Conservation (phyloP, 2,329 filamentous ascomycete genomes). For the Tolypocladium ophioglossoides region DNA sequence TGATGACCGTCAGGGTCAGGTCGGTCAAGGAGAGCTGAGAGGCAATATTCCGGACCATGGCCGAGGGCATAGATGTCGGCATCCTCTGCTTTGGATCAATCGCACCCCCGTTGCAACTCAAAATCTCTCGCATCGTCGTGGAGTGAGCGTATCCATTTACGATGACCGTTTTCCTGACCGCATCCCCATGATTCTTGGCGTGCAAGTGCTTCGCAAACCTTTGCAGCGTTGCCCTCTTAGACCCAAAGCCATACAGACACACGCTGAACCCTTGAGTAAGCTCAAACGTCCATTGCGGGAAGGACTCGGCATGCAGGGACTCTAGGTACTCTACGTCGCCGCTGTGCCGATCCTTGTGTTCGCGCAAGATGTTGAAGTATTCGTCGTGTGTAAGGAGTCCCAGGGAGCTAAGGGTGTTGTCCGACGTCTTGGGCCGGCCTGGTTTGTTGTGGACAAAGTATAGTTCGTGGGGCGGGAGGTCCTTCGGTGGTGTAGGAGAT, state of each 20-base stretch:
- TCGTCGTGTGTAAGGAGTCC: constrained; percentile 81
- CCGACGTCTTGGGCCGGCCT: constrained; percentile 72
- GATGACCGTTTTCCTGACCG: constrained; percentile 52
- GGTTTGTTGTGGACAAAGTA: constrained; percentile 91
- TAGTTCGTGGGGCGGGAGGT: constrained; percentile 78
- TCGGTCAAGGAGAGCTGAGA: constrained; percentile 38
- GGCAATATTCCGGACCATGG: constrained; percentile 59
- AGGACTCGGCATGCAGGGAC: constrained; percentile 67
- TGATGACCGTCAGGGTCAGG: constrained; percentile 51
- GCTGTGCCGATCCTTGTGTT: constrained; percentile 57
- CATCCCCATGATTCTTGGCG: constrained; percentile 17
- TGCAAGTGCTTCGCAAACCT: constrained; percentile 64
- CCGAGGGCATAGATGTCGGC: constrained; percentile 51
- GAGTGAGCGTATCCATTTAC: constrained; percentile 74
- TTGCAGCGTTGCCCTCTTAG: constrained; percentile 66
- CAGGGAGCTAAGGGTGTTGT: constrained; percentile 68
- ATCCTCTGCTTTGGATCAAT: constrained; percentile 40
- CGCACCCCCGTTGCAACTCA: constrained; percentile 57
- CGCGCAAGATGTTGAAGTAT: constrained; percentile 60
- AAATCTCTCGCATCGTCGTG: constrained; percentile 56
- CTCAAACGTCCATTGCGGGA: constrained; percentile 89
- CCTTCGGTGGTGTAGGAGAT: constrained; percentile 68
- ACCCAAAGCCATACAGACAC: constrained; percentile 87
- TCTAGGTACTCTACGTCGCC: constrained; percentile 62
- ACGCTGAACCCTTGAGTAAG: constrained; percentile 77